Conservation (phyloP, 2,329 filamentous ascomycete species). For the Myriosclerotinia curreyana region DNA sequence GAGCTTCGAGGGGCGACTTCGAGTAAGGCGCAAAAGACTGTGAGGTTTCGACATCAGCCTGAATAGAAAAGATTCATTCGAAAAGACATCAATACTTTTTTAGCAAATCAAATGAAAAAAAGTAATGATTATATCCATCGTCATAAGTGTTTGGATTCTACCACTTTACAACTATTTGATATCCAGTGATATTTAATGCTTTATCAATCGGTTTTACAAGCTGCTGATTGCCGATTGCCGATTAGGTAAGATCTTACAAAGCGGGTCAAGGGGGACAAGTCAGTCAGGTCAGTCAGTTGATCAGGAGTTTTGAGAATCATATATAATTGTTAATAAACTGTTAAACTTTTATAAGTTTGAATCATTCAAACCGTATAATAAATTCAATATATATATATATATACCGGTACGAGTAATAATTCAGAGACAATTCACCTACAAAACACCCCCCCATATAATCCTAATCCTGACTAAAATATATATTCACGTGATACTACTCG, state of each 20-base stretch:
- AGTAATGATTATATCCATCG: not conserved
- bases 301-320: slow-evolving; percentile 14
- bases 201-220: slow-evolving; percentile 12
- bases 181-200: slow-evolving; percentile 16
- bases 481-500: slow-evolving; percentile 21
- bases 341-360: too few relatives aligned
- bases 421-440: not conserved
- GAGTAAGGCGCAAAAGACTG: slow-evolving; percentile 29
- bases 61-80: slow-evolving; percentile 14
- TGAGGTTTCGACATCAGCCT: slow-evolving; percentile 38
- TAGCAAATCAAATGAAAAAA: not conserved
- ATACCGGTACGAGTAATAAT: too few relatives aligned
- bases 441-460: too few relatives aligned
- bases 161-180: not conserved
- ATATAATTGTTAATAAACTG: too few relatives aligned
- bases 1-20: slow-evolving; percentile 22
- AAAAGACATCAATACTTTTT: slow-evolving; percentile 30
- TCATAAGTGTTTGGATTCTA: not conserved
- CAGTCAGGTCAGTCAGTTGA: not conserved
- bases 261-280: not conserved
- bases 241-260: slow-evolving; percentile 17
- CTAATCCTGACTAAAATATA: not conserved
- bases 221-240: slow-evolving; percentile 21
- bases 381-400: too few relatives aligned
- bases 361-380: not conserved